Evolutionary conservation across 2,329 filamentous ascomycete genomes (phyloP).

Genomic region (Trichoderma atroviride): DNA sequence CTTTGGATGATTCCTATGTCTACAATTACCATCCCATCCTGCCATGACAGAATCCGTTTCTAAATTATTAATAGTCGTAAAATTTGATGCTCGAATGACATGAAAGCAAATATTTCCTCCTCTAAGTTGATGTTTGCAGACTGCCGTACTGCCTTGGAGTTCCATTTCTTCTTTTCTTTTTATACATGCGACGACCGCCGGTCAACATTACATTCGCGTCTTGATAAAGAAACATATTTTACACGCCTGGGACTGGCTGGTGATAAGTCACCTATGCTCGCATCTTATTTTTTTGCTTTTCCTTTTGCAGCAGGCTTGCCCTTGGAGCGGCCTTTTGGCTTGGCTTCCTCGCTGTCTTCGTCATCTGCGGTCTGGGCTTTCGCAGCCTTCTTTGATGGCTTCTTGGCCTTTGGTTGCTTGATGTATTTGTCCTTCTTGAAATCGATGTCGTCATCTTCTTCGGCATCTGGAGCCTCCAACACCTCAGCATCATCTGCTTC

Average conservation of each 20-base stretch:
- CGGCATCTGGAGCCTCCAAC: slow-evolving; percentile 60
- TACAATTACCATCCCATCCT: background rate
- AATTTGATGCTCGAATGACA: background rate
- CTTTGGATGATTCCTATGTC: background rate
- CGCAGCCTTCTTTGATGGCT: slow-evolving; percentile 47
- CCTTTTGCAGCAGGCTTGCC: slow-evolving; percentile 48
- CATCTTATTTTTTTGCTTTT: slow-evolving; percentile 50
- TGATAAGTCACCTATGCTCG: background rate
- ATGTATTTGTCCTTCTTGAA: slow-evolving; percentile 96
- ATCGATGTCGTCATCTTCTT: slow-evolving; percentile 77
- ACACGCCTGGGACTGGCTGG: background rate
- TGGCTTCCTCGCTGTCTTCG: slow-evolving; percentile 53
- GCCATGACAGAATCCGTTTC: background rate
- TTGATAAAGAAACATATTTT: background rate
- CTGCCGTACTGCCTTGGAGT: background rate
- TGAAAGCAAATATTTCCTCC: background rate
- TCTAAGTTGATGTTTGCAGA: background rate
- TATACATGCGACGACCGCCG: background rate
- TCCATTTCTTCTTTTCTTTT: background rate
- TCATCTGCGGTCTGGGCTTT: slow-evolving; percentile 53
- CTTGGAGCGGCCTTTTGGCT: slow-evolving; percentile 53
- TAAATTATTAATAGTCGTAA: slow-evolving; percentile 3
- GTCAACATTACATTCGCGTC: background rate
- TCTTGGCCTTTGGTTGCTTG: slow-evolving; percentile 79
- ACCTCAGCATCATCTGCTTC: slow-evolving; percentile 79